A percentile compares a stretch with the other conserved stretches of the same genome.
Conservation (phyloP, 805 yeast species). For the Nakazawaea laoshanensis region DNA sequence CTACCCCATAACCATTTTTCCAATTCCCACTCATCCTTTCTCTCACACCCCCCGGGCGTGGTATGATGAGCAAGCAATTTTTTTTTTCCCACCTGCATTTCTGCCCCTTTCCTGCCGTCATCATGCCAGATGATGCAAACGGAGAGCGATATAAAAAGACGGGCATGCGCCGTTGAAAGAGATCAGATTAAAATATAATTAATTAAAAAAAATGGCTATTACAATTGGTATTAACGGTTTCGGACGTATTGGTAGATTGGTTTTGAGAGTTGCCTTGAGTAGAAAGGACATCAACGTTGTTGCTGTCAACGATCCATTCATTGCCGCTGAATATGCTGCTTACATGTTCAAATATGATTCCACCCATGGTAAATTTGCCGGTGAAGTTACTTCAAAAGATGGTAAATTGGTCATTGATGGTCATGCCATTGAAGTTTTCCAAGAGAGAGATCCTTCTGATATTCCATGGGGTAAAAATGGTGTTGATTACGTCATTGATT, state of each 20-base stretch:
- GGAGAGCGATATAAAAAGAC: no score
- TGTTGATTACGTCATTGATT: slow-evolving; percentile 84
- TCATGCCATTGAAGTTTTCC: slow-evolving; percentile 54
- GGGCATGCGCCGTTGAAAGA: no score
- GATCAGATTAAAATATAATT: background rate
- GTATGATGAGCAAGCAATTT: no score
- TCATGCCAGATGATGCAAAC: no score
- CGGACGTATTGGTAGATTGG: slow-evolving; percentile 92
- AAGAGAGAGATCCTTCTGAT: slow-evolving; percentile 77
- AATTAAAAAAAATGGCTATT: slow-evolving; percentile 36
- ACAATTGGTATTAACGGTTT: slow-evolving; percentile 89
- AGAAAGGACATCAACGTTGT: slow-evolving; percentile 75
- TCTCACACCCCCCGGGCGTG: no score
- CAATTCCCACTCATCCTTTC: no score
- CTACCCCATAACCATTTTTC: no score
- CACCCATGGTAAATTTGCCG: slow-evolving; percentile 80
- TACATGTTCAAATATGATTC: slow-evolving; percentile 95
- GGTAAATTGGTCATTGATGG: slow-evolving; percentile 62
- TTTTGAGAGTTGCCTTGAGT: slow-evolving; percentile 68
- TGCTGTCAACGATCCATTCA: slow-evolving; percentile 89
- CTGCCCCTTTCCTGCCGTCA: background rate
- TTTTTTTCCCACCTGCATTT: no score
- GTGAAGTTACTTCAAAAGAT: slow-evolving; percentile 56
- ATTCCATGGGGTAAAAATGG: slow-evolving; percentile 85
- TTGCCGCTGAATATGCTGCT: slow-evolving; percentile 83